Evolutionary conservation across 2,329 filamentous ascomycete genomes (phyloP).

Genomic region (Metarhizium anisopliae): DNA sequence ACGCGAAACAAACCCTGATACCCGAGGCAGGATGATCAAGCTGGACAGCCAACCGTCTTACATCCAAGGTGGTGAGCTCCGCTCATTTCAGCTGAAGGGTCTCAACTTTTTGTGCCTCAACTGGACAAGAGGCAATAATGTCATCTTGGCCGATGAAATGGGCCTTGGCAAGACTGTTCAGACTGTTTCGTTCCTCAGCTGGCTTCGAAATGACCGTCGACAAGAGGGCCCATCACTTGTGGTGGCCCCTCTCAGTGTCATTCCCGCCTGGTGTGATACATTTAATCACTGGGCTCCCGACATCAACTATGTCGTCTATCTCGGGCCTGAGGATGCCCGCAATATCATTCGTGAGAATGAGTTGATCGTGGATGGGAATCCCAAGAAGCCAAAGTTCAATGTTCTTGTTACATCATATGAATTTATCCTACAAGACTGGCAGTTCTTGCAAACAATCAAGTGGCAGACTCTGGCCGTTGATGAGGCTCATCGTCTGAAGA

Average conservation of each 20-base stretch:
- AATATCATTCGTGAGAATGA: conserved; percentile 86
- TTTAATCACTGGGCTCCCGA: conserved; percentile 96
- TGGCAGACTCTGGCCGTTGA: conserved; percentile 97
- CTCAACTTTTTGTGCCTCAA: conserved; percentile 94
- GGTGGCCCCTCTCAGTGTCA: conserved; percentile 93
- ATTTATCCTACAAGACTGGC: conserved; percentile 79
- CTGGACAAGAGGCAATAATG: conserved; percentile 89
- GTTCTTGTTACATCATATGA: conserved; percentile 97
- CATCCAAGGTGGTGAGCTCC: conserved; percentile 73
- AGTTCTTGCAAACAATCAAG: conserved; percentile 81
- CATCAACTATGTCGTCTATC: conserved; percentile 94
- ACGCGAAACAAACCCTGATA: conserved; percentile 65
- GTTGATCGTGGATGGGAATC: conserved; percentile 75
- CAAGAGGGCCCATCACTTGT: conserved; percentile 96
- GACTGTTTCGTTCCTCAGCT: conserved; percentile 93
- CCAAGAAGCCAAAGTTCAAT: conserved; percentile 89
- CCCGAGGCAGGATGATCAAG: conserved; percentile 63
- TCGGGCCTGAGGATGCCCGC: conserved; percentile 78
- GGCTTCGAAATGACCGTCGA: conserved; percentile 79
- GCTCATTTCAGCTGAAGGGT: conserved; percentile 88
- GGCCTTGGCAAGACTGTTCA: conserved; percentile 97
- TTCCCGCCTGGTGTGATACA: conserved; percentile 96
- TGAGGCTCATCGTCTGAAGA: conserved; percentile 94
- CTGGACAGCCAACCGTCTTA: conserved; percentile 78
- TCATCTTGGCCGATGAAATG: conserved; percentile 98